phyloP scores from a whole-genome alignment of 495 filamentous ascomycete genomes.

The Podospora didyma region DNA sequence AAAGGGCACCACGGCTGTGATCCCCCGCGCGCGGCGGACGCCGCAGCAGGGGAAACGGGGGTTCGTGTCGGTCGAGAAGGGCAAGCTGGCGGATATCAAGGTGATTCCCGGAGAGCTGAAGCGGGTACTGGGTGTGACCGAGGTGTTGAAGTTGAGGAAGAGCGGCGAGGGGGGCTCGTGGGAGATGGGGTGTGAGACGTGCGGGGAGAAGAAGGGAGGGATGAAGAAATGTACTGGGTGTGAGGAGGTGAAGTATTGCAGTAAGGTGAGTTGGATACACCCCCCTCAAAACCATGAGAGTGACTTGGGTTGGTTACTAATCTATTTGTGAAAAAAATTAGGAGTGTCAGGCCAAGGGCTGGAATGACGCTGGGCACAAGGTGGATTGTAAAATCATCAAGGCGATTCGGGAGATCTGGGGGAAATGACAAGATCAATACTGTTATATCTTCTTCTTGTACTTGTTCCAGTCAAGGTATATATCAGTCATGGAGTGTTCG shows the following conservation, averaged over 20 bases:
- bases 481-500: too few relatives aligned
- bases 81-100: slow-evolving; percentile 15
- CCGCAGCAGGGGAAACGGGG: slow-evolving; percentile 31
- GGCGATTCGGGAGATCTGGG: slow-evolving; percentile 35
- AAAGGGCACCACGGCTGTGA: slow-evolving; percentile 29
- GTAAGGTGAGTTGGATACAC: slow-evolving; percentile 37
- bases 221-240: slow-evolving; percentile 41
- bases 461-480: too few relatives aligned
- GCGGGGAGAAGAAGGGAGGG: slow-evolving; percentile 19
- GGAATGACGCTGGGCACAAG: slow-evolving; percentile 41
- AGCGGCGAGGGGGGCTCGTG: slow-evolving; percentile 8
- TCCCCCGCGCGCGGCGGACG: slow-evolving; percentile 28
- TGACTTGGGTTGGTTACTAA: too few relatives aligned
- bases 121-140: slow-evolving; percentile 27
- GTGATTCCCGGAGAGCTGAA: slow-evolving; percentile 27
- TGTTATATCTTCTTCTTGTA: too few relatives aligned
- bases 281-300: too few relatives aligned
- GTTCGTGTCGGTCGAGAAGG: slow-evolving; percentile 28
- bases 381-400: slow-evolving; percentile 39
- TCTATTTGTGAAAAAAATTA: too few relatives aligned
- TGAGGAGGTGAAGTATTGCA: slow-evolving; percentile 36
- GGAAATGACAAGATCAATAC: not conserved
- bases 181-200: slow-evolving; percentile 13
- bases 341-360: slow-evolving; percentile 40
- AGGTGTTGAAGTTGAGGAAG: slow-evolving; percentile 15